Evolutionary conservation across 2,329 filamentous ascomycete genomes (phyloP).

Genomic region (Aspergillus floridensis): DNA sequence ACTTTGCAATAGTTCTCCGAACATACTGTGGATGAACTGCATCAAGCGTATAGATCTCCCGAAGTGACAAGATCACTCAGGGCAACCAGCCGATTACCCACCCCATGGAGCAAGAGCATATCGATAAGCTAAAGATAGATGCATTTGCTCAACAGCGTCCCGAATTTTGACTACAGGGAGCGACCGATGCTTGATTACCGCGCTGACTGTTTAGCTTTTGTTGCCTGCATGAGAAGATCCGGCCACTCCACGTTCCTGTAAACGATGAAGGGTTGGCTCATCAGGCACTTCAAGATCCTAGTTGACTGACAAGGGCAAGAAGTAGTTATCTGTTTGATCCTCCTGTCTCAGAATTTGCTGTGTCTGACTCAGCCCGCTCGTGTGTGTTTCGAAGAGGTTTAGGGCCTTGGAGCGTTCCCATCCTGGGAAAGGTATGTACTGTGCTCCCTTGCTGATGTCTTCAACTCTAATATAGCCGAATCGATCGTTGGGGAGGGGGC

Average conservation of each 20-base stretch:
- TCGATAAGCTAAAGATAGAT: background rate
- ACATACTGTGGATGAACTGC: background rate
- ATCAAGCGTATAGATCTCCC: background rate
- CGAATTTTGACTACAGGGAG: background rate
- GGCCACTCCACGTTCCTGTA: background rate
- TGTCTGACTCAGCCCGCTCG: background rate
- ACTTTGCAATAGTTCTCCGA: background rate
- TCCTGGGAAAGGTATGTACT: background rate
- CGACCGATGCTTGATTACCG: background rate
- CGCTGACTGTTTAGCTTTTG: background rate
- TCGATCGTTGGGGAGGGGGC: slow-evolving; percentile 2
- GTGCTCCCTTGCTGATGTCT: slow-evolving; percentile 13
- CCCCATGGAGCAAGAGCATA: background rate
- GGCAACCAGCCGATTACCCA: background rate
- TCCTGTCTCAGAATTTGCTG: background rate
- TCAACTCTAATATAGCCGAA: slow-evolving; percentile 14
- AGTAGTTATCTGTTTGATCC: background rate
- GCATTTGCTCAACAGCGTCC: background rate
- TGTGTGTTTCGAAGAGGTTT: background rate
- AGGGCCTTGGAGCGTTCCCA: background rate
- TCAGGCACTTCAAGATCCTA: background rate
- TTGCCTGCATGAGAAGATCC: background rate
- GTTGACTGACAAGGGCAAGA: background rate
- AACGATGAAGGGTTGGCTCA: background rate
- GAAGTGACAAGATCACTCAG: background rate